phyloP scores from a whole-genome alignment of 192 early-diverging fungal species.

The Linnemannia schmuckeri region DNA sequence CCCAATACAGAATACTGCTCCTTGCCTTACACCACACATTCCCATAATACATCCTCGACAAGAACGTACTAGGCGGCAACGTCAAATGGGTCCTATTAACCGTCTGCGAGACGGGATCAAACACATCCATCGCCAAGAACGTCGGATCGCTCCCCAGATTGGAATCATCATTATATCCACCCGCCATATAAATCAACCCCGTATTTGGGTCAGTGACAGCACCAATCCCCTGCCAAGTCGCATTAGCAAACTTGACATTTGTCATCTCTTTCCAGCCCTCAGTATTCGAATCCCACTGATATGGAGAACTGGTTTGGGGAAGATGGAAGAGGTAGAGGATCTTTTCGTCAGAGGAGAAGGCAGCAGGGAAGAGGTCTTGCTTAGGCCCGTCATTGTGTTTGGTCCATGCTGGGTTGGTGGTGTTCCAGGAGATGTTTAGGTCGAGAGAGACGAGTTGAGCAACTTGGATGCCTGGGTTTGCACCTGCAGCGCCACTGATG shows the following conservation, averaged over 20 bases:
- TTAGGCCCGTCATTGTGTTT: constrained; percentile 20
- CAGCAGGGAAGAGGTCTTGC: constrained; percentile 24
- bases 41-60: background rate
- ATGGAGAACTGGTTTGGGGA: too few relatives aligned
- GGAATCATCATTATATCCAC: background rate
- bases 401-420: constrained; percentile 14
- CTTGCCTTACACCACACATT: background rate
- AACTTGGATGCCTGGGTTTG: background rate
- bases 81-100: background rate
- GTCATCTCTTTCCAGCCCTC: background rate
- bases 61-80: background rate
- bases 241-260: too few relatives aligned
- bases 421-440: constrained; percentile 24
- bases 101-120: background rate
- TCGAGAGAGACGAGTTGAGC: constrained; percentile 30
- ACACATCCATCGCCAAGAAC: background rate
- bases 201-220: background rate
- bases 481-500: constrained; percentile 9
- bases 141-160: too few relatives aligned
- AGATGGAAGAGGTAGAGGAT: background rate
- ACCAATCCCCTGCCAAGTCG: background rate
- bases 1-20: background rate
- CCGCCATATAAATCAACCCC: background rate
- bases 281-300: background rate
- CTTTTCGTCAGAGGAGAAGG: constrained; percentile 34